Conservation (phyloP, 2,329 filamentous ascomycete species). For the Graphium sp. region DNA sequence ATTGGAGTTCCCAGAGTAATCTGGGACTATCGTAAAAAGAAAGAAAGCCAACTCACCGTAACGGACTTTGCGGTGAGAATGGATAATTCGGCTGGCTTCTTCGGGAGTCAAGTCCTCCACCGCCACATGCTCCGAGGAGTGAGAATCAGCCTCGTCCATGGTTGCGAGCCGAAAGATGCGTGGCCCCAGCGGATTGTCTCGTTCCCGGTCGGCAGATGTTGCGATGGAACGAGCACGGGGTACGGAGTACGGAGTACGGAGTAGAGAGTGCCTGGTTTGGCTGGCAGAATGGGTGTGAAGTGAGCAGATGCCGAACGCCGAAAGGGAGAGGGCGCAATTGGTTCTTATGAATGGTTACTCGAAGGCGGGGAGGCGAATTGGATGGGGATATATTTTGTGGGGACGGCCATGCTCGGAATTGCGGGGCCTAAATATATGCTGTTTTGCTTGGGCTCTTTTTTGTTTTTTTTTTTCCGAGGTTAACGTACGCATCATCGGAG, state of each 20-base stretch:
- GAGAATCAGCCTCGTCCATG: constrained; percentile 9
- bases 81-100: constrained; percentile 51
- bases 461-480: too few species aligned
- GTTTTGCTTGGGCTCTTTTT: too few species aligned
- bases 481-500: too few species aligned
- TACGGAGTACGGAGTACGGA: too few species aligned
- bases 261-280: not conserved
- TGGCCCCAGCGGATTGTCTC: not conserved
- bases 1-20: too few species aligned
- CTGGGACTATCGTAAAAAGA: not conserved
- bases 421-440: too few species aligned
- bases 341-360: too few species aligned
- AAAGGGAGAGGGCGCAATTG: too few species aligned
- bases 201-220: not conserved
- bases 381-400: too few species aligned
- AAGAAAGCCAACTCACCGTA: constrained; percentile 35
- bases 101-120: constrained; percentile 44
- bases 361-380: too few species aligned
- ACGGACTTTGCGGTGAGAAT: constrained; percentile 51
- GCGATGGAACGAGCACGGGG: not conserved
- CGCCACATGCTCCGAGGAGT: constrained; percentile 24
- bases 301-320: too few species aligned
- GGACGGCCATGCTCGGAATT: too few species aligned
- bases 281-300: not conserved
- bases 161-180: not conserved